phyloP scores from a whole-genome alignment of 2,329 filamentous ascomycete species.

The Neophaeococcomyces mojaviensis region DNA sequence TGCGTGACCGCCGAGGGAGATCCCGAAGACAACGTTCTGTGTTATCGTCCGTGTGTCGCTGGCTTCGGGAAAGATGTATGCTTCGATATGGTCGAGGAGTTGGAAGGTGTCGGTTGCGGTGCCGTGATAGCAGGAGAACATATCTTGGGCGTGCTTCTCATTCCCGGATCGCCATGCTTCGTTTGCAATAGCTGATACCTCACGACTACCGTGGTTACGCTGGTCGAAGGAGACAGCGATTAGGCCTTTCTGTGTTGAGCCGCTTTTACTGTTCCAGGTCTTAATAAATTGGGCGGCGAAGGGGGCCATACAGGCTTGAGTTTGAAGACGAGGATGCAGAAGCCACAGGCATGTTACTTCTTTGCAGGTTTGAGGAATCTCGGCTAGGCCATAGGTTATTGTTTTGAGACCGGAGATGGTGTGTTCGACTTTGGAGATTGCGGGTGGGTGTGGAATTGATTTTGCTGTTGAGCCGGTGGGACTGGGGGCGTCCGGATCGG shows the following conservation, averaged over 20 bases:
- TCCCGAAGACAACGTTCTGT: conserved; percentile 68
- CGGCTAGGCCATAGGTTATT: conserved; percentile 72
- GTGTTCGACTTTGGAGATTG: conserved; percentile 39
- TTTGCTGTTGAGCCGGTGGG: conserved; percentile 17
- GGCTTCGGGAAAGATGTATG: conserved; percentile 57
- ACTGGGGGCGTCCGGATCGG: conserved; percentile 5
- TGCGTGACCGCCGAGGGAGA: conserved; percentile 80
- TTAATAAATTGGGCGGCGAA: conserved; percentile 62
- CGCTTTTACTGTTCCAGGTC: conserved; percentile 52
- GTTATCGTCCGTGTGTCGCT: conserved; percentile 35
- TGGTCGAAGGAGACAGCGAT: conserved; percentile 85
- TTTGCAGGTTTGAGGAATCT: conserved; percentile 52
- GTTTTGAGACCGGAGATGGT: conserved; percentile 71
- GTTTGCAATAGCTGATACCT: conserved; percentile 62
- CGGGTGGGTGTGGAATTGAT: conserved; percentile 19
- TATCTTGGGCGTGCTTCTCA: conserved; percentile 75
- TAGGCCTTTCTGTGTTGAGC: conserved; percentile 46
- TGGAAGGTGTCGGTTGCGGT: conserved; percentile 68
- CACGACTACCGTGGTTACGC: conserved; percentile 76
- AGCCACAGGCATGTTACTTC: conserved; percentile 80
- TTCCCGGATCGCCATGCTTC: conserved; percentile 74
- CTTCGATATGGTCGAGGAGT: conserved; percentile 69
- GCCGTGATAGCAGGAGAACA: conserved; percentile 60
- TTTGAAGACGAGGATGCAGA: conserved; percentile 69
- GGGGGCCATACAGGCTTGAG: conserved; percentile 65